A percentile compares a stretch with the other conserved stretches of the same genome.
phyloP scores from a whole-genome alignment of 148 eudicot genomes.

The Pharnaceum exiguum region DNA sequence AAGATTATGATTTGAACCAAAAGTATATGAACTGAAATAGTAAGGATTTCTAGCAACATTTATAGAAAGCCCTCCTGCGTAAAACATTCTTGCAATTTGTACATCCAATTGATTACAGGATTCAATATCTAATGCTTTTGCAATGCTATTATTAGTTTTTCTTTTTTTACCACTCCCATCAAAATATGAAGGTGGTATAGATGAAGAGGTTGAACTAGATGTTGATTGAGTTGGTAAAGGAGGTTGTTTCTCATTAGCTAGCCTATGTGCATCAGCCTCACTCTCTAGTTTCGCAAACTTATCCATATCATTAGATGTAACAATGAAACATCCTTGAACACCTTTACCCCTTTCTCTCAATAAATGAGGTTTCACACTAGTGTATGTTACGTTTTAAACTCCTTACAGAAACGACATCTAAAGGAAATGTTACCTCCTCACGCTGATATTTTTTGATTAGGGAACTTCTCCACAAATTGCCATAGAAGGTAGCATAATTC shows the following conservation, averaged over 20 bases:
- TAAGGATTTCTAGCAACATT: conserved; percentile 18
- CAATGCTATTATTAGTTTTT: background rate
- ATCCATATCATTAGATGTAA: background rate
- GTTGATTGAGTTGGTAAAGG: background rate
- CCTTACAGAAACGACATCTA: background rate
- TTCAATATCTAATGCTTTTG: background rate
- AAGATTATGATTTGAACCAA: conserved; percentile 2
- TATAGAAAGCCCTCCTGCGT: background rate
- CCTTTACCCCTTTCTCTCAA: background rate
- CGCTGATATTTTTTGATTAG: background rate
- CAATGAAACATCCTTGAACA: background rate
- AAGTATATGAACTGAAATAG: conserved; percentile 9
- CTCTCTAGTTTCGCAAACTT: background rate
- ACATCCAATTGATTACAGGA: background rate
- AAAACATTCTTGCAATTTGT: background rate
- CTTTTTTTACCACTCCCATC: background rate
- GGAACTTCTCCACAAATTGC: conserved; percentile 2
- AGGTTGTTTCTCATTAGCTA: background rate
- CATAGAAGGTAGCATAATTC: conserved; percentile 8
- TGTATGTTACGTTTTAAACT: conserved; percentile 2
- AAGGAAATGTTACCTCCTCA: background rate
- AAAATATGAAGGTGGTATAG: background rate
- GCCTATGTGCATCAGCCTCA: background rate
- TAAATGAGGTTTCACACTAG: conserved; percentile 3
- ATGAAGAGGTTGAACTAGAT: background rate